Percentiles rank a stretch among this genome's conserved stretches.
These are phyloP conservation scores for Glebionis coronaria DNA, from an alignment of 129 eudicot species.

Conservation along the genomic window DNA sequence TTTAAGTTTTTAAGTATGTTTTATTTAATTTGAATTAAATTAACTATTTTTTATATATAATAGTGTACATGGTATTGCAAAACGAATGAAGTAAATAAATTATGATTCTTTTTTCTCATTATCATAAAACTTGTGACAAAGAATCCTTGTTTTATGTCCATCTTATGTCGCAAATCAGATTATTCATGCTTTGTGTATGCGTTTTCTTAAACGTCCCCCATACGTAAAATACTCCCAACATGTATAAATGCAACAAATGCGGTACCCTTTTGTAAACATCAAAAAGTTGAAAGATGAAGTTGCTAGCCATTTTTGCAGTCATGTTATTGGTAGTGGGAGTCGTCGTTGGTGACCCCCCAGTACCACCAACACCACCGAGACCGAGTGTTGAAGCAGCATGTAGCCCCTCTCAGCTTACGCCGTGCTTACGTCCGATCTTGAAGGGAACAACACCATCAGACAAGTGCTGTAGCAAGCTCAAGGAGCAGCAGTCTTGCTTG, in stretches of 20 bases:
- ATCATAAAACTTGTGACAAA: neutral
- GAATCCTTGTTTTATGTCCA: constrained; percentile 1
- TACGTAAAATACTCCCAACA: neutral
- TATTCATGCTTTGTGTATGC: constrained; percentile 1
- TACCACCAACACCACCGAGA: too few species aligned
- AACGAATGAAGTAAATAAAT: too few species aligned
- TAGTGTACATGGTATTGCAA: too few species aligned
- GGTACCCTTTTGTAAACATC: too few species aligned
- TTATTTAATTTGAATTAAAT: too few species aligned
- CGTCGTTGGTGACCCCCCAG: too few species aligned
- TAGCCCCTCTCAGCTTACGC: neutral
- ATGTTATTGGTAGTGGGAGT: too few species aligned
- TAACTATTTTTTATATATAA: too few species aligned
- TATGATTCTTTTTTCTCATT: too few species aligned
- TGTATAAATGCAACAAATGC: neutral
- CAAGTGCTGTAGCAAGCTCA: neutral
- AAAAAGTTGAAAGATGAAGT: too few species aligned
- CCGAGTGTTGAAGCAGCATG: neutral
- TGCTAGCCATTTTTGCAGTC: too few species aligned
- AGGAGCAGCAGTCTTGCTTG: neutral
- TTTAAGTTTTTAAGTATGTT: too few species aligned
- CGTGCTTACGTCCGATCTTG: neutral
- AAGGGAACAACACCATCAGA: neutral
- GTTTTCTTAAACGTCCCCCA: neutral
- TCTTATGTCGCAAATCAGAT: neutral